Evolutionary conservation across 225 moss, liverwort and hornwort species (phyloP), one percentile per base, ranked within the genome.

Genomic region (Asterella californica): DNA sequence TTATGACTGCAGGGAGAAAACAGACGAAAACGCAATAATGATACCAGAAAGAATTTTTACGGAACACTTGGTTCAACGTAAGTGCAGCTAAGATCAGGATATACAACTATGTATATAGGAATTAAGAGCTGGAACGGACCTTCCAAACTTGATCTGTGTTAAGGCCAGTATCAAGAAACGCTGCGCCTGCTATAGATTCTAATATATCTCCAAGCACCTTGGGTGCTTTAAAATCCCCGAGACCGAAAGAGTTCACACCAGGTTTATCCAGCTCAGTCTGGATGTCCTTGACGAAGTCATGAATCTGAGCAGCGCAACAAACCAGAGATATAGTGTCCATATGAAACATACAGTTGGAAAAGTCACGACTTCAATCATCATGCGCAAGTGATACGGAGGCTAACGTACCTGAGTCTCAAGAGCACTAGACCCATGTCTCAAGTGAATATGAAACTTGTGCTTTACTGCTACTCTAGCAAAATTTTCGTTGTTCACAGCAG

Each of bases 161-260:
- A 60, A 99, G 88, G 74, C 86, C 88, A 6, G 91, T 90, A 75
- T 99, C 99, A 76, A 99, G 85, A 84, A 99, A 95, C 61, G 93
- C 84, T 68, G 99, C 93, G 70, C 99, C 99, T 67, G 99, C 99
- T 74, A 99, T 86, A 72, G 99, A 99, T 81, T 99, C 99, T 65
- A 99, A 82, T 84, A 99, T 95, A 73, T 99, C 99, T 67, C 99
- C 99, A 75, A 99, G 89, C 38, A 99, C 99, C 85, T 99, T 99
- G 22, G 99, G 99, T 77, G 99, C 99, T 86, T 99, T 99, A 64
- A 99, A 99, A 85, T 99, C 99, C 79, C 99, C 99, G 54, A 99
- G 92, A 66, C 99, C 95, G 75, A 99, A 99, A 24, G 99, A 99
- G 61, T 99, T 99, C 0, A 99, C 99, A 63, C 99, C 99, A 72